phyloP scores from a whole-genome alignment of 169 alveolate species.

The Cryptosporidium muris region DNA sequence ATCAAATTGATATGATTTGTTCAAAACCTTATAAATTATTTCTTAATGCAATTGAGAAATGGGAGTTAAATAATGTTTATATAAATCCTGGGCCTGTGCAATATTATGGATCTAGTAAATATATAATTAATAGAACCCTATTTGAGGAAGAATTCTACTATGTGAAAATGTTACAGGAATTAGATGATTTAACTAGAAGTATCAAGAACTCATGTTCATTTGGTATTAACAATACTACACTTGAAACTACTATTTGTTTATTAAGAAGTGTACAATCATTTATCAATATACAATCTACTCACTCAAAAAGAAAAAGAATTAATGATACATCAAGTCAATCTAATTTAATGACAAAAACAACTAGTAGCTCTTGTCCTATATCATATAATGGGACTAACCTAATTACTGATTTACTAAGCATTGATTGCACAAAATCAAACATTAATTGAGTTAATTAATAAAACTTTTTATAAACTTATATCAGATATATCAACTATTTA shows the following conservation, averaged over 20 bases:
- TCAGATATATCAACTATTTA: too few relatives aligned
- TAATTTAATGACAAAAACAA: neutral
- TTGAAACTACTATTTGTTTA: conserved; percentile 44
- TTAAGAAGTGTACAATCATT: conserved; percentile 25
- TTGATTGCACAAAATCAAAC: too few relatives aligned
- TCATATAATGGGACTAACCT: neutral
- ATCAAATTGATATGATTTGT: neutral
- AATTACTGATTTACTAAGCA: neutral
- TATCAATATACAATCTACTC: neutral
- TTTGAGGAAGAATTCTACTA: conserved; percentile 87
- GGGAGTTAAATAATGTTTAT: conserved; percentile 91
- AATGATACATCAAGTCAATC: neutral
- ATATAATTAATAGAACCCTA: conserved; percentile 83
- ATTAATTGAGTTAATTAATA: too few relatives aligned
- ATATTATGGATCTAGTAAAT: conserved; percentile 83
- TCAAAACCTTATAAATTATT: conserved; percentile 43
- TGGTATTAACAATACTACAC: conserved; percentile 84
- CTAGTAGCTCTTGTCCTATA: neutral
- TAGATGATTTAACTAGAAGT: conserved; percentile 81
- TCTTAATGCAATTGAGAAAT: conserved; percentile 81
- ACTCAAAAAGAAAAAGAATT: neutral
- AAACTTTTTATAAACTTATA: too few relatives aligned
- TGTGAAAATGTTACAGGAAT: conserved; percentile 84
- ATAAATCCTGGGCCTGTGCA: conserved; percentile 97
- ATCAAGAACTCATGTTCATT: conserved; percentile 85